A percentile compares a stretch with the other conserved stretches of the same genome.
Conservation (phyloP, 148 eudicot species). For the Rheum nobile region DNA sequence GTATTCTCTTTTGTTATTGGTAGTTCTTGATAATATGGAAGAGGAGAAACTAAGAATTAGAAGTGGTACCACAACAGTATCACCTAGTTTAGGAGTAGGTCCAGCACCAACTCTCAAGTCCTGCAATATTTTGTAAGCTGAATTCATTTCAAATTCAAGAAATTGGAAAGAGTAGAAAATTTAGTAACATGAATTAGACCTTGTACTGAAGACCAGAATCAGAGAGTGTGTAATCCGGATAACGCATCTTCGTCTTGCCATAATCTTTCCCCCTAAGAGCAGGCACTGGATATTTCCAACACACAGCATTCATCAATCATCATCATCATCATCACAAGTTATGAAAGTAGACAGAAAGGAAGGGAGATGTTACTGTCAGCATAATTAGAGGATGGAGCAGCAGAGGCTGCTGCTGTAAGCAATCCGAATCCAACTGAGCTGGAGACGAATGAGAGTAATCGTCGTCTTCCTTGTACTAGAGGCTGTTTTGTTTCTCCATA, state of each 20-base stretch:
- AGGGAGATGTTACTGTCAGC: constrained; percentile 47
- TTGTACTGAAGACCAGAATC: constrained; percentile 82
- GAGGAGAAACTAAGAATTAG: not conserved
- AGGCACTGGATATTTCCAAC: constrained; percentile 47
- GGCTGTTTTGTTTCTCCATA: not conserved
- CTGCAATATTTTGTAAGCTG: constrained; percentile 33
- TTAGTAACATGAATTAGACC: constrained; percentile 22
- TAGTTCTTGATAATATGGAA: too few species aligned
- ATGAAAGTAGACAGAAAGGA: not conserved
- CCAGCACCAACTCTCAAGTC: constrained; percentile 78
- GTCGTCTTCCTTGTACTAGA: constrained; percentile 1
- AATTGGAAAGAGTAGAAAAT: not conserved
- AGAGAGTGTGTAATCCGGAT: constrained; percentile 81
- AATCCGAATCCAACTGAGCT: not conserved
- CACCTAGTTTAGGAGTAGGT: constrained; percentile 64
- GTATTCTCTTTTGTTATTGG: too few species aligned
- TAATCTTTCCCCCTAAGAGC: constrained; percentile 93
- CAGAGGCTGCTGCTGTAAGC: constrained; percentile 9
- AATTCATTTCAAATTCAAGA: not conserved
- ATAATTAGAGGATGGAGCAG: constrained; percentile 29
- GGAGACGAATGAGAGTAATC: not conserved
- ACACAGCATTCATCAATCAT: not conserved
- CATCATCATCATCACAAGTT: not conserved
- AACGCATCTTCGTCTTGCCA: constrained; percentile 92
- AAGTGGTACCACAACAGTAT: constrained; percentile 63